These are phyloP conservation scores for Phycomyces nitens DNA, from an alignment of 192 early-diverging fungal species.

Conservation along the genomic window DNA sequence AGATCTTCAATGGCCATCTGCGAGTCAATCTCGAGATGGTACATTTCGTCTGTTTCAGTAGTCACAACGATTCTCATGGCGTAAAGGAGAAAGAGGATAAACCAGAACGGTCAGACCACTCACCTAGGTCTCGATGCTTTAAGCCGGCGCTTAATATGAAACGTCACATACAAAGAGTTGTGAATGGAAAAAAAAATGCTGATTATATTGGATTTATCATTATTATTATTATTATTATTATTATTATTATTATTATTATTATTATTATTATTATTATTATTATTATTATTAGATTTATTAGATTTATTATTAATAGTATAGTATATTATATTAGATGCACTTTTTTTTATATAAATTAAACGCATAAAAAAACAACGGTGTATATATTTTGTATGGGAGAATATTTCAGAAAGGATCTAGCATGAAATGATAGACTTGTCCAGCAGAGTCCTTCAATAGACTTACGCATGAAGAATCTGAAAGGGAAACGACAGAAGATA, in stretches of 20 bases:
- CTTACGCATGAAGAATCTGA: constrained; percentile 3
- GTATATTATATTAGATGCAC: no score
- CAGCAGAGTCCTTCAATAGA: constrained; percentile 16
- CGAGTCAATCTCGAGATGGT: constrained; percentile 65
- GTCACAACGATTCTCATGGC: constrained; percentile 58
- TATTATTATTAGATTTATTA: no score
- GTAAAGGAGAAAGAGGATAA: neutral
- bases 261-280: no score
- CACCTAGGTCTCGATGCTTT: neutral
- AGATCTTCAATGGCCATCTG: constrained; percentile 77
- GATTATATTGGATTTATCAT: neutral
- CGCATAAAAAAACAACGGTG: no score
- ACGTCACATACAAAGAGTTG: neutral
- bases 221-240: no score
- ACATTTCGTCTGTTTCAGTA: constrained; percentile 55
- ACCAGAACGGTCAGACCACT: neutral
- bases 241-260: no score
- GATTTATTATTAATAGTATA: no score
- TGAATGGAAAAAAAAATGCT: neutral
- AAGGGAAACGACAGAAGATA: constrained; percentile 9
- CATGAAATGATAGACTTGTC: constrained; percentile 22
- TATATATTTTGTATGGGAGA: neutral
- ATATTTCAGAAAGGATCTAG: constrained; percentile 24
- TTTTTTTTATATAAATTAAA: no score
- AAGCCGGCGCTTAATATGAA: neutral